Evolutionary conservation across 495 filamentous ascomycete species (phyloP).

Genomic region (Amphirosellinia nigrospora): DNA sequence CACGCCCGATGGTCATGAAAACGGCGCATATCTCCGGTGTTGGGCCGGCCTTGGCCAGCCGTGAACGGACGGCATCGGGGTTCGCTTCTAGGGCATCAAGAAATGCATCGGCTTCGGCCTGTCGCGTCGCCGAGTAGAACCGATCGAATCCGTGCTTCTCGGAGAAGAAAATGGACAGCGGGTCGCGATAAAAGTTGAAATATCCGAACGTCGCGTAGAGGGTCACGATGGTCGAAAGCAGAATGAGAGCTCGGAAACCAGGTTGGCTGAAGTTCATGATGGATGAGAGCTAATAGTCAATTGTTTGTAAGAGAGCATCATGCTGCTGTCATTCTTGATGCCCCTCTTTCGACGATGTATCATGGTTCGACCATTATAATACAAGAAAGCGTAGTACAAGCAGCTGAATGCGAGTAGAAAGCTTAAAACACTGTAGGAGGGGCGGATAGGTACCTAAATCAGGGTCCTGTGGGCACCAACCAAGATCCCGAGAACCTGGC

Average conservation of each 20-base stretch:
- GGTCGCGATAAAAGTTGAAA: conserved; percentile 48
- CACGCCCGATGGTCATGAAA: conserved; percentile 43
- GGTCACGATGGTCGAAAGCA: conserved; percentile 31
- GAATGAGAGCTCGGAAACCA: conserved; percentile 35
- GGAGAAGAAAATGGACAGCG: conserved; percentile 49
- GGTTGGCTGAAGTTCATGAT: conserved; percentile 32
- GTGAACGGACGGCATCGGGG: conserved; percentile 20
- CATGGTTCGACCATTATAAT: conserved; percentile 5
- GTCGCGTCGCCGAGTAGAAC: conserved; percentile 45
- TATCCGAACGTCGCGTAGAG: conserved; percentile 40
- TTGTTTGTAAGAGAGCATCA: conserved; percentile 4
- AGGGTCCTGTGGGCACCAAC: too few species aligned
- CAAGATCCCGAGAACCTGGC: not conserved
- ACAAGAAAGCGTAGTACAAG: not conserved
- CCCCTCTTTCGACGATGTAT: conserved; percentile 5
- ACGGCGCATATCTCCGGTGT: conserved; percentile 44
- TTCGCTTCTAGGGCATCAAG: conserved; percentile 34
- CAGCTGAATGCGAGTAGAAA: not conserved
- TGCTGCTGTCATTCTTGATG: not conserved
- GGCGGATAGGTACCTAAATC: too few species aligned
- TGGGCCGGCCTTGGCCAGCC: conserved; percentile 34
- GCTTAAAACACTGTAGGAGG: not conserved
- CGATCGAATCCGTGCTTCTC: conserved; percentile 45
- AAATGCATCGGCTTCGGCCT: conserved; percentile 40
- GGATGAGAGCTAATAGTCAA: not conserved